These are phyloP conservation scores for Linanthus parryae DNA, from an alignment of 148 eudicot genomes.

Conservation along the genomic window DNA sequence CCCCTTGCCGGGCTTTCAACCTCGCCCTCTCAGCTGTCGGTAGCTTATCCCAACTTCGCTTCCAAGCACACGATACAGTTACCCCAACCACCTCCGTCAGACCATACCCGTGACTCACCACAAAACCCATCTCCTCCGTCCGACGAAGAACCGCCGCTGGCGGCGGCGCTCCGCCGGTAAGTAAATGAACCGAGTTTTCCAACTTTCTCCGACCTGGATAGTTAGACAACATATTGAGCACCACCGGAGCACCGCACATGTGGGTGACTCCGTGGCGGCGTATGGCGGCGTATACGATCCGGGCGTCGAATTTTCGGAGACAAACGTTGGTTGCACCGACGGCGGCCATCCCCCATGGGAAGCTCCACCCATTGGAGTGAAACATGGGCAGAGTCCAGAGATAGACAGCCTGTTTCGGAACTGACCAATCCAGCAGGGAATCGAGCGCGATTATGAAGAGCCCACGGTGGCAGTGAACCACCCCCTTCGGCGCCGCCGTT, in stretches of 20 bases:
- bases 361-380: conserved; percentile 8
- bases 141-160: conserved; percentile 2
- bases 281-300: conserved; percentile 1
- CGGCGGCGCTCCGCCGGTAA: conserved; percentile 11
- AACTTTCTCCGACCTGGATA: neutral
- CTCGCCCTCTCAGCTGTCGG: conserved; percentile 5
- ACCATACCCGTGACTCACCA: conserved; percentile 8
- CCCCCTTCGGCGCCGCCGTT: conserved; percentile 9
- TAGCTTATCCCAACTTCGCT: conserved; percentile 3
- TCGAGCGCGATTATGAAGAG: conserved; percentile 4
- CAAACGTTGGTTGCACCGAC: conserved; percentile 10
- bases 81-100: conserved; percentile 13
- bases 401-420: conserved; percentile 7
- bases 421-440: conserved; percentile 1
- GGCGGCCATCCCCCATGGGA: conserved; percentile 10
- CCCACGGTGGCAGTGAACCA: conserved; percentile 7
- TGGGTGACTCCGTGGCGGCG: conserved; percentile 1
- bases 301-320: conserved; percentile 7
- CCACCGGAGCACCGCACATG: conserved; percentile 10
- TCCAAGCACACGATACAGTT: conserved; percentile 9
- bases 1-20: conserved; percentile 12
- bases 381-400: conserved; percentile 10
- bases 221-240: conserved; percentile 2
- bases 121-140: conserved; percentile 2
- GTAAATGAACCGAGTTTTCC: neutral